Evolutionary conservation across 495 filamentous ascomycete species (phyloP).

Genomic region (Aspergillus sparsus): DNA sequence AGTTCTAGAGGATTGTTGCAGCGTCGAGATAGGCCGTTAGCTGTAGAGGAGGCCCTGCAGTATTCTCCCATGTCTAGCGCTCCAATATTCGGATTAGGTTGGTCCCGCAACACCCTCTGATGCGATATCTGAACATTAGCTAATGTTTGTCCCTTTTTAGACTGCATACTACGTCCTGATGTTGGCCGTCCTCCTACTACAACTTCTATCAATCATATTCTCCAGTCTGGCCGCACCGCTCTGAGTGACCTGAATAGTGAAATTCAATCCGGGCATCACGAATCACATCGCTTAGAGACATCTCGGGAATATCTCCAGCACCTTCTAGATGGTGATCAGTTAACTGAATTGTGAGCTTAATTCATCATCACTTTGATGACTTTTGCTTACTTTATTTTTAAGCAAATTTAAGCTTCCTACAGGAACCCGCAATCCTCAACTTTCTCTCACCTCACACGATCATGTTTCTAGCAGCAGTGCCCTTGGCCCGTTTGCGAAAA

Average conservation of each 20-base stretch:
- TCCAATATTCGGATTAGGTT: slow-evolving; percentile 82
- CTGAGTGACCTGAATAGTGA: slow-evolving; percentile 44
- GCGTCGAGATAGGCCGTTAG: slow-evolving; percentile 49
- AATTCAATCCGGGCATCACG: slow-evolving; percentile 39
- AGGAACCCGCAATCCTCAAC: slow-evolving; percentile 26
- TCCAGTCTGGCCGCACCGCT: slow-evolving; percentile 47
- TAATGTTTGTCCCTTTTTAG: slow-evolving; percentile 31
- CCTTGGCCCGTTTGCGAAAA: slow-evolving; percentile 59
- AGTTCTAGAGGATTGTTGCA: slow-evolving; percentile 30
- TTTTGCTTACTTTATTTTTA: slow-evolving; percentile 22
- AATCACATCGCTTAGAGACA: slow-evolving; percentile 45
- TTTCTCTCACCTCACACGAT: slow-evolving; percentile 23
- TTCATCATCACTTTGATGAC: slow-evolving; percentile 15
- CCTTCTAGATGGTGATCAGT: slow-evolving; percentile 63
- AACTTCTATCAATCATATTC: slow-evolving; percentile 47
- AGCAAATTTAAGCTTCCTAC: slow-evolving; percentile 70
- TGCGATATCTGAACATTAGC: slow-evolving; percentile 23
- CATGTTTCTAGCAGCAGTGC: slow-evolving; percentile 26
- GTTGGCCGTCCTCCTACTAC: slow-evolving; percentile 46
- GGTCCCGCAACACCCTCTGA: slow-evolving; percentile 21
- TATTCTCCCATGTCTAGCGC: slow-evolving; percentile 91
- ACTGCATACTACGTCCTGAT: slow-evolving; percentile 42
- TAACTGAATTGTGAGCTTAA: slow-evolving; percentile 69
- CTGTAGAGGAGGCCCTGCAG: slow-evolving; percentile 81
- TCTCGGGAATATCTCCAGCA: slow-evolving; percentile 67